Evolutionary conservation across 306 rosid genomes (phyloP).

Genomic region (Cucurbita argyrosperma): DNA sequence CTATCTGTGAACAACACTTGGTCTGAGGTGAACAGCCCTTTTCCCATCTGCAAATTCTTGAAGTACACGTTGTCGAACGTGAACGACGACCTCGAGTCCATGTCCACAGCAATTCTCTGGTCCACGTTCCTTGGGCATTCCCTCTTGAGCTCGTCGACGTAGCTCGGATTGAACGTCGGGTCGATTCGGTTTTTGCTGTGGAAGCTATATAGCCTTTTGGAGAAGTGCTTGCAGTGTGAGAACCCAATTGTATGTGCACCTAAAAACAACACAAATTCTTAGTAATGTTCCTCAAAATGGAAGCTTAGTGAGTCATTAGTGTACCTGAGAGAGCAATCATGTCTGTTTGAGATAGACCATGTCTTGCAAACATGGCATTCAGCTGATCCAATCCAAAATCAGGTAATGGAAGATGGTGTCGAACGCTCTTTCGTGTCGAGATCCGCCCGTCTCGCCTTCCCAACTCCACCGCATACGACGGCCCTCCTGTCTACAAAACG

Average conservation of each 20-base stretch:
- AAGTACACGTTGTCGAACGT: slow-evolving; percentile 54
- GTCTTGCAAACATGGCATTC: slow-evolving; percentile 38
- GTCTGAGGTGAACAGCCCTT: slow-evolving; percentile 67
- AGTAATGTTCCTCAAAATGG: not conserved
- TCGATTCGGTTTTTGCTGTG: slow-evolving; percentile 38
- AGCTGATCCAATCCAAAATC: slow-evolving; percentile 31
- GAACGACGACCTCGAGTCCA: slow-evolving; percentile 51
- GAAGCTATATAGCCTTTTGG: slow-evolving; percentile 44
- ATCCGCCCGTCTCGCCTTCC: slow-evolving; percentile 68
- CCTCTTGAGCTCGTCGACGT: slow-evolving; percentile 34
- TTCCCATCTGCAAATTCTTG: slow-evolving; percentile 73
- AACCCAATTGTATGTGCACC: slow-evolving; percentile 89
- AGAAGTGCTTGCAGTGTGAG: slow-evolving; percentile 52
- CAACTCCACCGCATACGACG: slow-evolving; percentile 55
- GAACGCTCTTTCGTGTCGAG: slow-evolving; percentile 44
- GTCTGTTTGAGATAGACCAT: slow-evolving; percentile 49
- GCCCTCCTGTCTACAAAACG: slow-evolving; percentile 62
- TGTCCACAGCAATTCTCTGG: slow-evolving; percentile 32
- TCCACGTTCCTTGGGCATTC: slow-evolving; percentile 48
- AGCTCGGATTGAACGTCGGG: slow-evolving; percentile 35
- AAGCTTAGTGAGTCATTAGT: not conserved
- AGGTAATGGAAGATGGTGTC: slow-evolving; percentile 49
- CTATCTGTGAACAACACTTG: slow-evolving; percentile 41
- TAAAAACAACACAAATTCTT: not conserved
- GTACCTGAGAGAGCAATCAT: slow-evolving; percentile 77